Base-by-base conservation (phyloP, 2,329 filamentous ascomycete species). In the Colletotrichum ledebouriae region DNA sequence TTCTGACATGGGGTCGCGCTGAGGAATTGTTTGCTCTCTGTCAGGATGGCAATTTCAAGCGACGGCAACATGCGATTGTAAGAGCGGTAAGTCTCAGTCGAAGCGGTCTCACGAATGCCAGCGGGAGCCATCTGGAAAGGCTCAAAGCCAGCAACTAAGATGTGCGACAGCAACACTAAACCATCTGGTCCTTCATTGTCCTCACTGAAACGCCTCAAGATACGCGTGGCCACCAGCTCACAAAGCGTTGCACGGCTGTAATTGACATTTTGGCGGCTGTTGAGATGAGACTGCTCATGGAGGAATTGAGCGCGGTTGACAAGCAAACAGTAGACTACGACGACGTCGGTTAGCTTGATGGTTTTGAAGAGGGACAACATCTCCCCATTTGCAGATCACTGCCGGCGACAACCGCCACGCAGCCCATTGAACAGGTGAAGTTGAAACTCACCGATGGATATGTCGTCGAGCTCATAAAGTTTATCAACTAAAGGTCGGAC, bases 401-500 rank as follows among this genome's bases (percentile, higher is more conserved):
- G 29, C 29, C 29, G 7, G 29, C 7, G 29, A 29, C 6, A 7
- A 29, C 29, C 29, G 6, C 29, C 29, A 29, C 29, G 7, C 7
- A 29, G 29, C 6, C 49, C 33, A 13, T n/a, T 12, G n/a, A 47
- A 39, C 10, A 56, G 20, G 25, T 46, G 25, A 41, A 63, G 20
- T 15, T 29, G 74, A 41, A 17, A 42, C 84, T 71, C 80, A 91
- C 89, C 86, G 63, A 94, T 89, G 1, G 92, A 95, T 44, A 94
- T 90, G 80, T 96, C 93, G 67, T 93, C 86, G 67, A 90, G 85
- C 73, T 92, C 89, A 76, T 94, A 96, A 9, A 95, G 86, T 76
- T 93, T 91, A 76, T 96, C 92, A n/a, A 96, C 92, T 29, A 96
- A 81, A 1, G 93, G 93, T 66, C 93, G 87, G 20, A 96, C 90